These are phyloP conservation scores for Thelephora aurantiotincta DNA, from an alignment of 768 basidiomycete genomes.

Conservation along the genomic window DNA sequence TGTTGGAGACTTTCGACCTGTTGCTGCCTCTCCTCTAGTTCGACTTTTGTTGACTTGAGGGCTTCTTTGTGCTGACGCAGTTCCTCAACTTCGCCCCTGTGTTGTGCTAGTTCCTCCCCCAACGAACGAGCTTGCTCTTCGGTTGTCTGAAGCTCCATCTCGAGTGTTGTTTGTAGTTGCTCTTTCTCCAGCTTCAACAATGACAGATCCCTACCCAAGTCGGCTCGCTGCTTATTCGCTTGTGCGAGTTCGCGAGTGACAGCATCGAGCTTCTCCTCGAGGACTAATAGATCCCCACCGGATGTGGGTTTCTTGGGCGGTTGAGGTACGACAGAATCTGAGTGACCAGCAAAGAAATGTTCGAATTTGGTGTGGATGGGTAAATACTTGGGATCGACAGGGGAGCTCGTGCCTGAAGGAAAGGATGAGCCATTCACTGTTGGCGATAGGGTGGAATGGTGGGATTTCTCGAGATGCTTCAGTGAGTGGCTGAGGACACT, in stretches of 20 bases:
- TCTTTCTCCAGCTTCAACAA: constrained; percentile 54
- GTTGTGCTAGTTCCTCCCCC: constrained; percentile 36
- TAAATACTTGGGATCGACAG: constrained; percentile 21
- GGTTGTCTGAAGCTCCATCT: constrained; percentile 50
- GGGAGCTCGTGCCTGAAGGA: constrained; percentile 31
- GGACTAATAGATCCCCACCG: constrained; percentile 27
- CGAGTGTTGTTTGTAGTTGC: constrained; percentile 48
- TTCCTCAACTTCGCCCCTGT: constrained; percentile 21
- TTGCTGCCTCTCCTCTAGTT: constrained; percentile 22
- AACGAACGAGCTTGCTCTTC: constrained; percentile 50
- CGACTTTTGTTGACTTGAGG: constrained; percentile 36
- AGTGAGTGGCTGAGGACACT: constrained; percentile 66
- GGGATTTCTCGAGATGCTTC: constrained; percentile 42
- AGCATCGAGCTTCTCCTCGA: constrained; percentile 55
- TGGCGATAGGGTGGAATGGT: constrained; percentile 20
- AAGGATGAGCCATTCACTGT: constrained; percentile 23
- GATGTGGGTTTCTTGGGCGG: constrained; percentile 25
- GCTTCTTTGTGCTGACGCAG: constrained; percentile 32
- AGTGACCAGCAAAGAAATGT: constrained; percentile 77
- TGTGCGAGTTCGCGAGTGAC: constrained; percentile 42
- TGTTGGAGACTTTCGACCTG: constrained; percentile 23
- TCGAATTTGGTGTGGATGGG: constrained; percentile 51
- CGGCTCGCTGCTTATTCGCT: constrained; percentile 46
- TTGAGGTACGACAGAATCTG: constrained; percentile 45
- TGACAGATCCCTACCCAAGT: constrained; percentile 47